Evolutionary conservation across 495 filamentous ascomycete genomes (phyloP), one percentile per base, ranked within the genome.

Genomic region (Beverwykella pulmonaria): DNA sequence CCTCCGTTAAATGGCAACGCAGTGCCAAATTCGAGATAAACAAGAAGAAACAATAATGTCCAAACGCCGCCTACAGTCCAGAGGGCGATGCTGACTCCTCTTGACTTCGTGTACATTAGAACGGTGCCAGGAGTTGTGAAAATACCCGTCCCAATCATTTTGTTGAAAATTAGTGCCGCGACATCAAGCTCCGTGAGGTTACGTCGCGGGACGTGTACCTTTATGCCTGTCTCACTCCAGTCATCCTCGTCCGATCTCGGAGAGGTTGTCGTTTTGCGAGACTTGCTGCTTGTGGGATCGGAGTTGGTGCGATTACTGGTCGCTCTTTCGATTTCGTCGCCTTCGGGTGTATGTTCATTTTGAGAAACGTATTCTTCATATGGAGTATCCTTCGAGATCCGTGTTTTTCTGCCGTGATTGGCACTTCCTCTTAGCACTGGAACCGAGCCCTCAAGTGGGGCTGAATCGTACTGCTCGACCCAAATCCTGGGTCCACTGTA

Each of bases 171-270:
- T 4, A 44, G 39, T 14, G 39, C 39, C 2, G 39, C 39, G 17
- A 44, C 39, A 44, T 65, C 63, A 44, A 59, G 22, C 17, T 25
- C 53, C 1, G 63, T 59, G 14, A 65, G 36, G 20, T 65, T 65
- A 20, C 63, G 27, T 27, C 54, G 48, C 0, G 63, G 63, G 9
- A 65, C 63, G 6, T 44, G 39, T 44, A 44, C 39, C 39, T 36
- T 26, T 1, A 26, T 47, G 36, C 50, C 23, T 22, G 41, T 50
- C 29, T 65, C 63, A 23, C 34, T 34, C 63, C 63, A 65, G 23
- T 44, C 23, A 23, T 65, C 63, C 20, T 49, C 53, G 25, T 55
- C 49, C 27, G 10, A 39, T 20, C 61, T 22, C n/a, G 41, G 20
- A 14, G 27, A 8, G 27, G 22, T 27, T 1, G 22, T 50, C 8